Evolutionary conservation across 805 yeast species (phyloP).

Genomic region (Ogataea pini): DNA sequence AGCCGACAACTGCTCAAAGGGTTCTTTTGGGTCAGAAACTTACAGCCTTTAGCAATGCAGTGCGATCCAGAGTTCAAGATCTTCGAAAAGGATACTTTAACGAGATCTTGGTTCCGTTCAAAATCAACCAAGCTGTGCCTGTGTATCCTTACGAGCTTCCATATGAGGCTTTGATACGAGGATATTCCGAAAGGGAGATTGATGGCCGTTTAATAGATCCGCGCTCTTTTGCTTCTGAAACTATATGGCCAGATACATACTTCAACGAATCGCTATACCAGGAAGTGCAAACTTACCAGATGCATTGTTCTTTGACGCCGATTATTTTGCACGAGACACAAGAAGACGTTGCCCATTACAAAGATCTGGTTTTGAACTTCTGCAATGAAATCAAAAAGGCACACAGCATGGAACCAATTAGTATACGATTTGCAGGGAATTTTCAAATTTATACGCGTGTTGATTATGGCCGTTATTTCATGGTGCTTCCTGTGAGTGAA

Average conservation of each 20-base stretch:
- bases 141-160: conserved; percentile 26
- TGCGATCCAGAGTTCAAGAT: conserved; percentile 20
- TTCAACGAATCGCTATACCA: conserved; percentile 17
- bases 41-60: conserved; percentile 17
- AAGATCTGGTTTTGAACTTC: conserved; percentile 11
- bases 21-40: conserved; percentile 17
- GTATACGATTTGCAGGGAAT: conserved; percentile 8
- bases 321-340: conserved; percentile 21
- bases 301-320: conserved; percentile 31
- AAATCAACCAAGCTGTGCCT: conserved; percentile 7
- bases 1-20: conserved; percentile 17
- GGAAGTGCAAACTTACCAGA: conserved; percentile 14
- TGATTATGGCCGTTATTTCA: conserved; percentile 18
- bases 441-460: conserved; percentile 16
- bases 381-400: conserved; percentile 12
- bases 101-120: conserved; percentile 22
- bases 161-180: conserved; percentile 27
- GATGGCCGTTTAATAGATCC: conserved; percentile 25
- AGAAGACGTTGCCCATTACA: conserved; percentile 15
- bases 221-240: conserved; percentile 14
- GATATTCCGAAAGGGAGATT: conserved; percentile 18
- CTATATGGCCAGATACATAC: conserved; percentile 28
- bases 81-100: conserved; percentile 26
- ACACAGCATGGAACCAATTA: conserved; percentile 4
- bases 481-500: conserved; percentile 15